Percentiles rank a stretch among this genome's conserved stretches.
These are phyloP conservation scores for Geotrichum macrosporum DNA, from an alignment of 1,139 yeast species.

Conservation along the genomic window DNA sequence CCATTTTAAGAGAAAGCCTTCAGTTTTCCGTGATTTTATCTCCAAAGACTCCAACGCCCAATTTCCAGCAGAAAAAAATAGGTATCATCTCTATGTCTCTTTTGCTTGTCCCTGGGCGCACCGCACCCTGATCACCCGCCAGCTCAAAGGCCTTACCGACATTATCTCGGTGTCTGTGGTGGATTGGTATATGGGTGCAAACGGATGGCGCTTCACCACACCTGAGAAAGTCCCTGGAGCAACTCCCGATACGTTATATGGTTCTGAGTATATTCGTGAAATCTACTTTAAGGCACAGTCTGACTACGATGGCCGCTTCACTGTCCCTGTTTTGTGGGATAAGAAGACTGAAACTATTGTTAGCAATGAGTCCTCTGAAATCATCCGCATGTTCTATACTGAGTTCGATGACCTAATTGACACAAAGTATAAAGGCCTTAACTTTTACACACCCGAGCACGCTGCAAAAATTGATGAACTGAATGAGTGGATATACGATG, in stretches of 20 bases:
- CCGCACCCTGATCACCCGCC: constrained; percentile 69
- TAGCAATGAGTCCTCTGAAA: constrained; percentile 84
- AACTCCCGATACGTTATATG: constrained; percentile 63
- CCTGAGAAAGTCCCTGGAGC: constrained; percentile 51
- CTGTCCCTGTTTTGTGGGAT: constrained; percentile 95
- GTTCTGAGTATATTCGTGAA: constrained; percentile 58
- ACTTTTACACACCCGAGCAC: constrained; percentile 58
- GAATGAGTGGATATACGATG: constrained; percentile 80
- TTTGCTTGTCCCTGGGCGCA: constrained; percentile 97
- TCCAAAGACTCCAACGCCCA: constrained; percentile 56
- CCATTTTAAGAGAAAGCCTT: constrained; percentile 4
- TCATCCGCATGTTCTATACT: constrained; percentile 74
- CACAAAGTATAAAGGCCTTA: constrained; percentile 47
- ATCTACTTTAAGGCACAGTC: constrained; percentile 73
- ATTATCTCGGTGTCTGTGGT: constrained; percentile 62
- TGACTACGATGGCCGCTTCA: constrained; percentile 71
- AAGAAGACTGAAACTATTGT: constrained; percentile 76
- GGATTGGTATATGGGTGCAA: constrained; percentile 75
- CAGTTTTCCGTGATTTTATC: constrained; percentile 54
- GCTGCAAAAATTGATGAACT: constrained; percentile 62
- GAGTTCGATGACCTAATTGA: constrained; percentile 57
- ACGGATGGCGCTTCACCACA: constrained; percentile 80
- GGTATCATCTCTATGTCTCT: constrained; percentile 86
- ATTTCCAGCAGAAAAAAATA: constrained; percentile 66
- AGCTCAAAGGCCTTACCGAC: constrained; percentile 70